phyloP scores from a whole-genome alignment of 495 filamentous ascomycete species.

The Penicillium macrosclerotiorum region DNA sequence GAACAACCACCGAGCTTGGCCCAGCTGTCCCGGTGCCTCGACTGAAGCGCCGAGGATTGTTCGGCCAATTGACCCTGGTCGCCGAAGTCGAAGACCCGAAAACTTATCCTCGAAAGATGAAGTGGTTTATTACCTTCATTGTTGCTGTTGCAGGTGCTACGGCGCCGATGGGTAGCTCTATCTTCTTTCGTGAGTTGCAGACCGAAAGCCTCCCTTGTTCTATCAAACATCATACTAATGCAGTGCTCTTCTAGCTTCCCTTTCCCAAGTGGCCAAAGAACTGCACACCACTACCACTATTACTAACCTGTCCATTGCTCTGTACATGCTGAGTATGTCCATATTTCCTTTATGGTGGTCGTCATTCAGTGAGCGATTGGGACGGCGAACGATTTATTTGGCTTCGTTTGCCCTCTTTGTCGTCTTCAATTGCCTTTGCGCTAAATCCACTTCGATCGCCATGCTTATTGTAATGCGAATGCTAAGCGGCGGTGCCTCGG shows the following conservation, averaged over 20 bases:
- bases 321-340: constrained; percentile 89
- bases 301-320: constrained; percentile 77
- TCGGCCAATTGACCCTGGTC: constrained; percentile 70
- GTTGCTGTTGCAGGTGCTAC: constrained; percentile 72
- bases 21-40: constrained; percentile 54
- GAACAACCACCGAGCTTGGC: constrained; percentile 27
- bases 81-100: constrained; percentile 78
- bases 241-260: constrained; percentile 53
- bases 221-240: constrained; percentile 1
- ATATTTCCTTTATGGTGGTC: constrained; percentile 97
- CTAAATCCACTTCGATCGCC: constrained; percentile 68
- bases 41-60: constrained; percentile 67
- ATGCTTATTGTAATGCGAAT: constrained; percentile 89
- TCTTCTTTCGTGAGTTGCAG: constrained; percentile 72
- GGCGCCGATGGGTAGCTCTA: constrained; percentile 81
- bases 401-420: constrained; percentile 76
- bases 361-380: constrained; percentile 79
- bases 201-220: too few relatives aligned
- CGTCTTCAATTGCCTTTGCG: constrained; percentile 72
- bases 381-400: constrained; percentile 83
- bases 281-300: constrained; percentile 65
- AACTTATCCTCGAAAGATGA: constrained; percentile 66
- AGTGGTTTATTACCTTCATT: constrained; percentile 84
- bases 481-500: constrained; percentile 77
- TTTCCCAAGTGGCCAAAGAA: constrained; percentile 65